Evolutionary conservation across 805 yeast genomes (phyloP).

Genomic region (Cyberlindnera samutprakarnensis): DNA sequence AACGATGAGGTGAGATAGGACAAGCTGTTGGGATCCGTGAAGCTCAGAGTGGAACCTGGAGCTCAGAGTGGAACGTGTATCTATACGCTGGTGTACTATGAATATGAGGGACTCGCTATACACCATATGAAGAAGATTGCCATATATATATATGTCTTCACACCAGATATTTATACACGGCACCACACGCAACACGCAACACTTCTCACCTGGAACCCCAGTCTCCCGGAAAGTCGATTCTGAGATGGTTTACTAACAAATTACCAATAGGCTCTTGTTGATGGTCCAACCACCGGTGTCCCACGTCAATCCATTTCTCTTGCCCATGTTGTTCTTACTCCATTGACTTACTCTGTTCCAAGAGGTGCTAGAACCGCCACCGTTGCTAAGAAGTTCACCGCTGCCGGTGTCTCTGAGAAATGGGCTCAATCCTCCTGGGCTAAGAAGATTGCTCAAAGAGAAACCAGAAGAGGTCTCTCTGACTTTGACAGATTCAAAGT

Average conservation of each 20-base stretch:
- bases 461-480: constrained; percentile 85
- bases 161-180: too few relatives aligned
- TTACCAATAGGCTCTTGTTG: constrained; percentile 65
- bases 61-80: too few relatives aligned
- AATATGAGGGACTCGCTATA: too few relatives aligned
- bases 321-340: constrained; percentile 87
- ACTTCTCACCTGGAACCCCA: too few relatives aligned
- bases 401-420: constrained; percentile 79
- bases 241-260: constrained; percentile 23
- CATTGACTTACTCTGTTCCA: constrained; percentile 83
- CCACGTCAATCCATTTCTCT: constrained; percentile 88
- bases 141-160: too few relatives aligned
- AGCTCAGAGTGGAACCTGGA: too few relatives aligned
- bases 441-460: constrained; percentile 93
- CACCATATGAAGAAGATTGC: too few relatives aligned
- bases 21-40: too few relatives aligned
- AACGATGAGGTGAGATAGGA: too few relatives aligned
- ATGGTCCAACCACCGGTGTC: constrained; percentile 87
- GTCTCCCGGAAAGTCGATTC: too few relatives aligned
- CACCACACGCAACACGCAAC: too few relatives aligned
- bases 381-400: constrained; percentile 89
- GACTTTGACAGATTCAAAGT: constrained; percentile 99
- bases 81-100: too few relatives aligned
- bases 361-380: constrained; percentile 88
- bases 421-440: constrained; percentile 97